Conservation (phyloP, 345 rosid species). For the Linum lewisii region DNA sequence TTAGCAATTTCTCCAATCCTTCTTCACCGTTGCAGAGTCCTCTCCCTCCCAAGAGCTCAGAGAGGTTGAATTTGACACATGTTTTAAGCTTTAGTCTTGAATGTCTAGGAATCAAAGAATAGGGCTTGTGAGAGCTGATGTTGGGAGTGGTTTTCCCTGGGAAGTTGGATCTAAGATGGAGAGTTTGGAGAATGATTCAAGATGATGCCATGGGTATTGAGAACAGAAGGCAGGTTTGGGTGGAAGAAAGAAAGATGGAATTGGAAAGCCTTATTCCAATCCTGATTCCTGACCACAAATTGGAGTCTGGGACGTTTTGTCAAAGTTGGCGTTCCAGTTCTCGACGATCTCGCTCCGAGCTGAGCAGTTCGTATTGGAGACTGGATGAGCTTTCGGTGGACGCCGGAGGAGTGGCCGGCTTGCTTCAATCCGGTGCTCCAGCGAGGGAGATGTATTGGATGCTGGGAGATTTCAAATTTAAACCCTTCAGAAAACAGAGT, state of each 20-base stretch:
- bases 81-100: conserved; percentile 6
- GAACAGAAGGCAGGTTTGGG: background rate
- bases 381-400: too few relatives aligned
- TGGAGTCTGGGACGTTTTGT: background rate
- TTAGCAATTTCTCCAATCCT: conserved; percentile 58
- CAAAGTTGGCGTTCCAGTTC: too few relatives aligned
- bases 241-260: background rate
- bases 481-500: too few relatives aligned
- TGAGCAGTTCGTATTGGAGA: too few relatives aligned
- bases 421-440: too few relatives aligned
- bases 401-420: too few relatives aligned
- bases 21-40: conserved; percentile 76
- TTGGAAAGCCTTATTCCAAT: background rate
- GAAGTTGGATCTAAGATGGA: conserved; percentile 30
- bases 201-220: conserved; percentile 33
- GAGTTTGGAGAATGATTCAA: conserved; percentile 40
- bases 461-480: too few relatives aligned
- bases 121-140: conserved; percentile 22
- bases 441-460: too few relatives aligned
- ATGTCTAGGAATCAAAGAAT: conserved; percentile 23
- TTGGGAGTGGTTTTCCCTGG: conserved; percentile 27
- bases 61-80: conserved; percentile 51
- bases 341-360: too few relatives aligned
- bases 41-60: conserved; percentile 75
- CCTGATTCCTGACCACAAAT: conserved; percentile 26